Base-by-base conservation (phyloP, 805 yeast species). In the Candida coleopterorum region DNA sequence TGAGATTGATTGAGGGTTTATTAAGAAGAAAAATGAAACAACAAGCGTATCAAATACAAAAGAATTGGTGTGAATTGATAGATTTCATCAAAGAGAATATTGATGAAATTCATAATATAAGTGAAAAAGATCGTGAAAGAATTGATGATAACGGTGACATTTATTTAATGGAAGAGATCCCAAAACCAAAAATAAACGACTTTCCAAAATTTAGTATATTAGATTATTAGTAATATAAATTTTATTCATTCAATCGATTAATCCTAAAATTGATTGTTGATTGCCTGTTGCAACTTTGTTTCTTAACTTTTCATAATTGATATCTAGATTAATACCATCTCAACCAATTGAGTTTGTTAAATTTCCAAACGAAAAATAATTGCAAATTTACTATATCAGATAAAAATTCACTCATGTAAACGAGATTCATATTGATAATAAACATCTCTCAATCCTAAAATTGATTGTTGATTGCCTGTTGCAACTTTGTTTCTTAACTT, bases 51-150 rank as follows among this genome's bases (percentile, higher is more conserved):
- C 84, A 84, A 54, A 70, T 90, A 23, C 96, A 87, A 56, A 74
- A 72, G 49, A 73, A 68, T 22, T 82, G 80, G 67, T 62, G 64
- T 12, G 84, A 76, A 18, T 66, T 89, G 25, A 41, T 78, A 2
- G 67, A 53, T 1, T 64, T 78, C 29, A 59, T 90, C 39, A 69
- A 68, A 36, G 79, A 70, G n/a, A 70, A 82, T 46, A 64, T 84
- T 18, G 73, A 56, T 12, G 97, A 89, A 58, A 85, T 93, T 17
- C 90, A 84, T 62, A 66, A 73, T 31, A 78, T 88, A 57, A 81
- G 85, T 45, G 96, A 87, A 49, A 76, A 76, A 47, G 96, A 89
- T 50, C 73, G 96, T 47, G 94, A 87, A 60, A 77, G 97, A 59
- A 62, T 84, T 39, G 90, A 89, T 55, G 97, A 89, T 26, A 77